Conservation (phyloP, 2,329 filamentous ascomycete species). For the Ophiostoma novo-ulmi region DNA sequence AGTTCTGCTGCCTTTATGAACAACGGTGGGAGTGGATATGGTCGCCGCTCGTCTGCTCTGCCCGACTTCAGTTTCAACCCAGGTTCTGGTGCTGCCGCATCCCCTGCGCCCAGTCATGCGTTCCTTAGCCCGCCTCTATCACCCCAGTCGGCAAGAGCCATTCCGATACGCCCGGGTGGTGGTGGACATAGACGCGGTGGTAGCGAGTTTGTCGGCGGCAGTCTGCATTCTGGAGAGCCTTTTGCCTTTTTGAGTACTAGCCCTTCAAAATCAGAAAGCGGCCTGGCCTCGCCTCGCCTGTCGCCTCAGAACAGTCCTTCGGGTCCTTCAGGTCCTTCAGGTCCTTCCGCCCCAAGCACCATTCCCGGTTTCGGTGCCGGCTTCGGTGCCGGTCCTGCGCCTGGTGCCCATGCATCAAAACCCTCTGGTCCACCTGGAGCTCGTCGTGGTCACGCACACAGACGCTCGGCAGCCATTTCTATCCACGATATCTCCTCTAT, state of each 20-base stretch:
- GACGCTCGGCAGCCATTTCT: constrained; percentile 76
- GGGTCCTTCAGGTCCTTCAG: constrained; percentile 28
- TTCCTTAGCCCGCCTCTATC: constrained; percentile 53
- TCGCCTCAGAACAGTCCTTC: constrained; percentile 41
- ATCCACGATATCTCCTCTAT: constrained; percentile 73
- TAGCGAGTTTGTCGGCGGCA: constrained; percentile 82
- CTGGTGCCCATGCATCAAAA: background rate
- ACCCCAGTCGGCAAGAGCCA: constrained; percentile 46
- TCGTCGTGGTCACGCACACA: constrained; percentile 69
- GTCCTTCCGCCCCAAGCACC: background rate
- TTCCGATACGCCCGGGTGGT: constrained; percentile 52
- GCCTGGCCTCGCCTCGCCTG: constrained; percentile 53
- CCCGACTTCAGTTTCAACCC: constrained; percentile 53
- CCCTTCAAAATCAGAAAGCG: constrained; percentile 59
- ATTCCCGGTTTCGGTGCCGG: background rate
- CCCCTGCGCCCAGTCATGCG: constrained; percentile 34
- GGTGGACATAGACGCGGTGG: constrained; percentile 75
- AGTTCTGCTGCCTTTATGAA: background rate
- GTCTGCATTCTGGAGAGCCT: constrained; percentile 52
- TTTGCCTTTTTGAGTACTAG: constrained; percentile 63
- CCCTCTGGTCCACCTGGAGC: constrained; percentile 31
- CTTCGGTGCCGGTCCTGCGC: background rate
- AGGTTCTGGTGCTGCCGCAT: constrained; percentile 31
- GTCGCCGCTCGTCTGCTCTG: constrained; percentile 40
- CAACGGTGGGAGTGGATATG: background rate